Evolutionary conservation across 2,329 filamentous ascomycete genomes (phyloP).

Genomic region (Alternaria dauci): DNA sequence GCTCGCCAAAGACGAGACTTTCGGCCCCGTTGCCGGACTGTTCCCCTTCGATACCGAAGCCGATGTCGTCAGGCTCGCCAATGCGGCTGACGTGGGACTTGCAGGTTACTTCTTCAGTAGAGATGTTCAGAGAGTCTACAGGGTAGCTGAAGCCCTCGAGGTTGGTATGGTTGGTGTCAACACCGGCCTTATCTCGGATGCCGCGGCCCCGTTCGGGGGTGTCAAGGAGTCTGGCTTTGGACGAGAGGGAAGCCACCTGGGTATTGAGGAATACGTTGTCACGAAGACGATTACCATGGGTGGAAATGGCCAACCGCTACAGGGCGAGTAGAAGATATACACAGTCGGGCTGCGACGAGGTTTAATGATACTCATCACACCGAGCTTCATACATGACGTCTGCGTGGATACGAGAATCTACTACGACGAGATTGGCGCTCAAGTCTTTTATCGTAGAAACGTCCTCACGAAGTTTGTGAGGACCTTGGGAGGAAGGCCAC

Average conservation of each 20-base stretch:
- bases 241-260: conserved; percentile 59
- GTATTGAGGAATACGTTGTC: conserved; percentile 59
- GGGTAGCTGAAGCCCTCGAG: conserved; percentile 72
- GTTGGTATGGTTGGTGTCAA: conserved; percentile 83
- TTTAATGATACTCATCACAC: not conserved
- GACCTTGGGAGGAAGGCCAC: not conserved
- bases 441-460: not conserved
- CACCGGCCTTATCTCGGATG: conserved; percentile 60
- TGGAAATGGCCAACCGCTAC: conserved; percentile 67
- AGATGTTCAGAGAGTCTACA: conserved; percentile 66
- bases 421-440: not conserved
- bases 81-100: conserved; percentile 82
- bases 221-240: conserved; percentile 62
- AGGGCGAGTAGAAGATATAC: conserved; percentile 45
- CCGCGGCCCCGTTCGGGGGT: conserved; percentile 58
- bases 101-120: conserved; percentile 91
- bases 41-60: conserved; percentile 90
- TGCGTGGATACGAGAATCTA: not conserved
- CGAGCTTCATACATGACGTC: not conserved
- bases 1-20: conserved; percentile 88
- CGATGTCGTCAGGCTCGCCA: conserved; percentile 86
- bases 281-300: conserved; percentile 64
- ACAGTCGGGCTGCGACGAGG: not conserved
- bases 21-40: conserved; percentile 89
- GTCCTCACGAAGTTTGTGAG: not conserved